Evolutionary conservation across 1,284 basidiomycete species (phyloP).

Genomic region (Mycosarcoma maydis): DNA sequence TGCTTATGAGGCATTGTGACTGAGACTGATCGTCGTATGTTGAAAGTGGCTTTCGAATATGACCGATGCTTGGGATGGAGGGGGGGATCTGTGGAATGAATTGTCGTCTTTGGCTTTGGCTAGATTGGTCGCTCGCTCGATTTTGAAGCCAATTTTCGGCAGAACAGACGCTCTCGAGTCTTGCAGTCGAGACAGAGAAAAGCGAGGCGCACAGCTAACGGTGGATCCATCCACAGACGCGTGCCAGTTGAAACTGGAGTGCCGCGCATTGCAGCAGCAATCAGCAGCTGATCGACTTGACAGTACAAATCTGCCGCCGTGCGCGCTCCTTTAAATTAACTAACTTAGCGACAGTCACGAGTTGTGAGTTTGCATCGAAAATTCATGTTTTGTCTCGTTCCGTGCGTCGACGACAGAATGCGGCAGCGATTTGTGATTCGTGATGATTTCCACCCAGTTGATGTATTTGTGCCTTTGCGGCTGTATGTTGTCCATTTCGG

Average conservation of each 20-base stretch:
- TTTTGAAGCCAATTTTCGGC: too few species aligned
- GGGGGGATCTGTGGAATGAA: too few species aligned
- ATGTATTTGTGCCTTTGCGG: background rate
- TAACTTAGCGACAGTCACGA: too few species aligned
- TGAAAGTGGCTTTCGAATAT: too few species aligned
- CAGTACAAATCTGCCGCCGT: background rate
- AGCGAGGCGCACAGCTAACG: background rate
- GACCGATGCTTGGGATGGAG: too few species aligned
- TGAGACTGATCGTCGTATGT: too few species aligned
- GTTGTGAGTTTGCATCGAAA: too few species aligned
- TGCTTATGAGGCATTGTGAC: too few species aligned
- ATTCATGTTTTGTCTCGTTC: background rate
- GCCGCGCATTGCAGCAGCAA: background rate
- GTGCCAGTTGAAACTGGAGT: background rate
- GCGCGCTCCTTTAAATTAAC: background rate
- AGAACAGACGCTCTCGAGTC: background rate
- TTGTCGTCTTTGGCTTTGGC: too few species aligned
- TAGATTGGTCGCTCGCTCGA: too few species aligned
- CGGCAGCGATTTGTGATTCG: too few species aligned
- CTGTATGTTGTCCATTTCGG: background rate
- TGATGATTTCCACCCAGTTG: background rate
- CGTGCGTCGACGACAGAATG: conserved; percentile 1
- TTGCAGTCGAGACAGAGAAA: background rate
- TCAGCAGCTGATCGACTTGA: background rate
- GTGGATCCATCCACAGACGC: background rate